Base-by-base conservation (phyloP, 352 stramenopile species). In the Phytophthora crassamura region DNA sequence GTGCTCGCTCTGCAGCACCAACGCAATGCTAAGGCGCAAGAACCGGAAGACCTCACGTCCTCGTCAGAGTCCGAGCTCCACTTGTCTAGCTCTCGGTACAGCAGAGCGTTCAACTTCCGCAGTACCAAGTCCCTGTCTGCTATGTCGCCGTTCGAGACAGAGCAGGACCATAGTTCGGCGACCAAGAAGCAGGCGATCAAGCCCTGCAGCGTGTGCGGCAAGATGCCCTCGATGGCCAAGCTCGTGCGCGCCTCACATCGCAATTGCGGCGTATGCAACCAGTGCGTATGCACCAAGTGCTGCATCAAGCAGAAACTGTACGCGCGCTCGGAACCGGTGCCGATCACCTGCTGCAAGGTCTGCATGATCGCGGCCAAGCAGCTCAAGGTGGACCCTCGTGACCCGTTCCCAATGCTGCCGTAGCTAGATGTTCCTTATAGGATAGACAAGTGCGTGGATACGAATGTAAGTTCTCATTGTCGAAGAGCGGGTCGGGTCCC, bases 241-340 rank as follows among this genome's bases (percentile, higher is more conserved):
- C 50, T 77, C 47, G 59, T 74, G 10, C 54, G 59, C 39, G 67
- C 69, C 9, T 63, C 53, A 50, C 71, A 75, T 18, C 63, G 64
- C 39, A 68, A 66, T 28, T 90, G 81, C 46, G 72, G 67, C 2
- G 70, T 90, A 64, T 90, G 81, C 54, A 51, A 52, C 11, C 47
- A 65, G 11, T 40, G 45, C 10, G 69, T 80, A 15, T 90, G 81
- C 64, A 72, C 66, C 34, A 84, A 84, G 54, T 90, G 81, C 66
- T 73, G 74, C 34, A 39, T 87, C 35, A 87, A 85, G 48, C 75
- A 76, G 47, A 72, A 62, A 2, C 55, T 90, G 34, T 73, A 83
- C 15, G 73, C 77, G 3, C 59, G 63, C 4, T 73, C 77, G 39
- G 60, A 74, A 58, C 67, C 83, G 15, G 67, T 84, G 5, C 47